Evolutionary conservation across 2,329 filamentous ascomycete species (phyloP).

Genomic region (Plenodomus biglobosus): DNA sequence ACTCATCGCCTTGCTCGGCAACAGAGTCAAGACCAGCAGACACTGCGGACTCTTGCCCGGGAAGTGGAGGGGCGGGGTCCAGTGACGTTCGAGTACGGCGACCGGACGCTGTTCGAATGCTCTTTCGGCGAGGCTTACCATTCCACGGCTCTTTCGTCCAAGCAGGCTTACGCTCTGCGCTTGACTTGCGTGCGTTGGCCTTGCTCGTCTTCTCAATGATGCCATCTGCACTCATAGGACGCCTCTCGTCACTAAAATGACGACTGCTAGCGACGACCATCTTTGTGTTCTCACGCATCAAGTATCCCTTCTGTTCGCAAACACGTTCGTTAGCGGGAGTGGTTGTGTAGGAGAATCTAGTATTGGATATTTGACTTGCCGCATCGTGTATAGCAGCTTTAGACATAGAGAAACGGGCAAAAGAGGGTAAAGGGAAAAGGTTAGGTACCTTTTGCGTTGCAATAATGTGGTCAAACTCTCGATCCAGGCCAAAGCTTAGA

Average conservation of each 20-base stretch:
- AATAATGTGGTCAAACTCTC: slow-evolving; percentile 93
- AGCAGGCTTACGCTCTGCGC: slow-evolving; percentile 69
- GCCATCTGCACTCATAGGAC: slow-evolving; percentile 51
- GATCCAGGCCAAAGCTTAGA: slow-evolving; percentile 81
- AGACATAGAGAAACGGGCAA: slow-evolving; percentile 33
- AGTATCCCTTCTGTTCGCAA: slow-evolving; percentile 85
- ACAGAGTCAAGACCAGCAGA: slow-evolving; percentile 63
- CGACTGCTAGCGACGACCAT: slow-evolving; percentile 84
- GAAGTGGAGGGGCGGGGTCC: slow-evolving; percentile 77
- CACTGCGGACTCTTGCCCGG: slow-evolving; percentile 83
- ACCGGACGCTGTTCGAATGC: slow-evolving; percentile 59
- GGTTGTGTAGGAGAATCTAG: slow-evolving; percentile 34
- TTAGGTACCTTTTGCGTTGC: slow-evolving; percentile 91
- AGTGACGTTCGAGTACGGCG: slow-evolving; percentile 59
- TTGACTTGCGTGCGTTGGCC: slow-evolving; percentile 74
- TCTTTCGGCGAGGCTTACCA: slow-evolving; percentile 69
- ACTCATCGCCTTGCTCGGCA: slow-evolving; percentile 67
- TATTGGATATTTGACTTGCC: slow-evolving; percentile 29
- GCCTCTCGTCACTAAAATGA: slow-evolving; percentile 61
- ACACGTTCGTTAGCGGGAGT: slow-evolving; percentile 49
- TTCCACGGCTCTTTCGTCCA: slow-evolving; percentile 99
- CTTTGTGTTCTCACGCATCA: slow-evolving; percentile 99
- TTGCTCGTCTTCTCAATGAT: slow-evolving; percentile 52
- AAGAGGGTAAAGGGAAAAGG: slow-evolving; percentile 41
- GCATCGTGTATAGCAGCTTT: slow-evolving; percentile 21